phyloP scores from a whole-genome alignment of 1,284 basidiomycete genomes.

The Anthracocystis panici-leucophaei region DNA sequence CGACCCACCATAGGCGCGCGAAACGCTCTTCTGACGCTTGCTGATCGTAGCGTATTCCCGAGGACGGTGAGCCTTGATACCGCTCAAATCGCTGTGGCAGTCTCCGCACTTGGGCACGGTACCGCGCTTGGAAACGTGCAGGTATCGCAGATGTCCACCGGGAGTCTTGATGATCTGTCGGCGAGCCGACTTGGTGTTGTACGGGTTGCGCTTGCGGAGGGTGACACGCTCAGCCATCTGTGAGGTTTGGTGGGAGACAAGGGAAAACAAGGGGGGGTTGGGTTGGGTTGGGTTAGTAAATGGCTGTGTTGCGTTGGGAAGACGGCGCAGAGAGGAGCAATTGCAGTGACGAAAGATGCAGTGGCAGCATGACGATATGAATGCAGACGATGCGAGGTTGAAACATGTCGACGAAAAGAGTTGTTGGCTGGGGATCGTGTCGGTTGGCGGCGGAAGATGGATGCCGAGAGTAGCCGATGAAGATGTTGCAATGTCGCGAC shows the following conservation, averaged over 20 bases:
- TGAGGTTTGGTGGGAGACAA: not conserved
- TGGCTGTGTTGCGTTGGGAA: not conserved
- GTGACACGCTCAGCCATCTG: conserved; percentile 98
- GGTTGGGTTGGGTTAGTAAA: no score
- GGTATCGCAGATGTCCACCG: conserved; percentile 89
- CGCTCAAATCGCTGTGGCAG: conserved; percentile 65
- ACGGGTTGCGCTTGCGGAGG: conserved; percentile 96
- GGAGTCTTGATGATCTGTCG: conserved; percentile 97
- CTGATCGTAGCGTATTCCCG: conserved; percentile 65
- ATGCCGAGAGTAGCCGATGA: no score
- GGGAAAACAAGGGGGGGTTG: no score
- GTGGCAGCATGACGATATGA: no score
- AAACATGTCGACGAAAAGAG: no score
- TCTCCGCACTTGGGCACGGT: conserved; percentile 86
- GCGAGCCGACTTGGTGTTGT: conserved; percentile 98
- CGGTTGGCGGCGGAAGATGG: no score
- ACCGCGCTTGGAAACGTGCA: conserved; percentile 87
- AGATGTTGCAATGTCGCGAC: no score
- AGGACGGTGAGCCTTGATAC: conserved; percentile 67
- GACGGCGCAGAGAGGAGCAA: no score
- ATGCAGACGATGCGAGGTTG: no score
- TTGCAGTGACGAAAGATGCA: no score
- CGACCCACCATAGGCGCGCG: conserved; percentile 68
- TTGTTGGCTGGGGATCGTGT: no score
- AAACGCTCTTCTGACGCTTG: conserved; percentile 68